Evolutionary conservation across 75 land plant species (phyloP).

Genomic region (Adiantum capillusveneris): DNA sequence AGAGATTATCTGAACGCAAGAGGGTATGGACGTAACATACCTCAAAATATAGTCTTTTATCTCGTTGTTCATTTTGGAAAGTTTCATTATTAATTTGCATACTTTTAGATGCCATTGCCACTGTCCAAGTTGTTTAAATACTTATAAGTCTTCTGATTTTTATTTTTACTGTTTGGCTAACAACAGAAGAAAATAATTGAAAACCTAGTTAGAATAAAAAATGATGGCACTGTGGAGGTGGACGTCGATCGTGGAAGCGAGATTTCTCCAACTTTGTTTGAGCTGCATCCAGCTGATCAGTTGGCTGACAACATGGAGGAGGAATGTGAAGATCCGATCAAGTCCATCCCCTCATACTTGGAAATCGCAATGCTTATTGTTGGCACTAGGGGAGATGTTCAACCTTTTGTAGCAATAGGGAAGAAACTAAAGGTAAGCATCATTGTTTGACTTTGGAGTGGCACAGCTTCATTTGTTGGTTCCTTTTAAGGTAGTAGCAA

Average conservation of each 20-base stretch:
- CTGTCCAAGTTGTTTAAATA: no score
- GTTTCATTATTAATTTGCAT: no score
- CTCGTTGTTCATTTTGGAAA: no score
- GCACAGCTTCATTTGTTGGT: no score
- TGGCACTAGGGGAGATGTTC: constrained; percentile 97
- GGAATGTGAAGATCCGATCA: constrained; percentile 12
- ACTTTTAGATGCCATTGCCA: no score
- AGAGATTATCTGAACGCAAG: no score
- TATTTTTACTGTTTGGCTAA: neutral
- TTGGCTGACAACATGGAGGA: constrained; percentile 11
- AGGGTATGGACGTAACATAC: no score
- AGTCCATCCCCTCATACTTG: constrained; percentile 47
- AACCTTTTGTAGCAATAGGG: constrained; percentile 93
- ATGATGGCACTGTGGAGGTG: constrained; percentile 84
- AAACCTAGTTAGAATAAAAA: constrained; percentile 66
- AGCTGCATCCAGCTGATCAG: constrained; percentile 35
- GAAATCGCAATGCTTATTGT: constrained; percentile 90
- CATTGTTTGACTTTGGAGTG: no score
- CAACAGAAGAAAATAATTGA: constrained; percentile 64
- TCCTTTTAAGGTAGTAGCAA: no score
- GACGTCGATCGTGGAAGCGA: constrained; percentile 53
- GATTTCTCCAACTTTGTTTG: constrained; percentile 62
- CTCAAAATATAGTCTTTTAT: no score
- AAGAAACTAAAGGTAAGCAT: constrained; percentile 76
- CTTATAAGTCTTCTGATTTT: no score